Conservation (phyloP, 768 basidiomycete genomes). For the Mycena pura region DNA sequence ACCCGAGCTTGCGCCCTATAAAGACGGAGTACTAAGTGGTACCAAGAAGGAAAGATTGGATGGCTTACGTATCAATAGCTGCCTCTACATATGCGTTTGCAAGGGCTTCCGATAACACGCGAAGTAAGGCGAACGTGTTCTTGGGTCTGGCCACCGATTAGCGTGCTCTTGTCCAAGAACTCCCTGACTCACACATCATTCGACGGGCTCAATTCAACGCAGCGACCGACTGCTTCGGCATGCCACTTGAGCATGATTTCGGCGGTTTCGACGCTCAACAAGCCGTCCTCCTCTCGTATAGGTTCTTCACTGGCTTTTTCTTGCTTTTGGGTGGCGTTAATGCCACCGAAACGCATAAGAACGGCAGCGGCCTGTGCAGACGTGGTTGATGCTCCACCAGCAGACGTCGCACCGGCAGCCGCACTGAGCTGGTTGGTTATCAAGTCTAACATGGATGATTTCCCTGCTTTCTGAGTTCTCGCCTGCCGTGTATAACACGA, state of each 20-base stretch:
- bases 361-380: constrained; percentile 89
- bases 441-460: constrained; percentile 85
- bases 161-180: background rate
- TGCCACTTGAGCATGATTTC: constrained; percentile 98
- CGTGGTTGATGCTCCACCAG: constrained; percentile 65
- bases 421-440: constrained; percentile 90
- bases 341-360: constrained; percentile 89
- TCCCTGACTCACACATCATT: constrained; percentile 78
- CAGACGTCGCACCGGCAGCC: constrained; percentile 69
- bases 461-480: constrained; percentile 65
- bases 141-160: constrained; percentile 66
- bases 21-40: constrained; percentile 13
- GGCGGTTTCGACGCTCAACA: constrained; percentile 74
- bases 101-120: constrained; percentile 86
- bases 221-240: constrained; percentile 94
- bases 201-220: constrained; percentile 83
- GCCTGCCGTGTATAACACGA: constrained; percentile 44
- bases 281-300: constrained; percentile 80
- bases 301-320: constrained; percentile 72
- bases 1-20: constrained; percentile 72
- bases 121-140: constrained; percentile 82
- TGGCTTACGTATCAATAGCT: constrained; percentile 90
- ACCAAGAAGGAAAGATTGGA: background rate
- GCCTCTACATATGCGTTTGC: constrained; percentile 85
- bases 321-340: constrained; percentile 57